Evolutionary conservation across 208 protist species (phyloP).

Genomic region (Blastocrithidia nonstop): DNA sequence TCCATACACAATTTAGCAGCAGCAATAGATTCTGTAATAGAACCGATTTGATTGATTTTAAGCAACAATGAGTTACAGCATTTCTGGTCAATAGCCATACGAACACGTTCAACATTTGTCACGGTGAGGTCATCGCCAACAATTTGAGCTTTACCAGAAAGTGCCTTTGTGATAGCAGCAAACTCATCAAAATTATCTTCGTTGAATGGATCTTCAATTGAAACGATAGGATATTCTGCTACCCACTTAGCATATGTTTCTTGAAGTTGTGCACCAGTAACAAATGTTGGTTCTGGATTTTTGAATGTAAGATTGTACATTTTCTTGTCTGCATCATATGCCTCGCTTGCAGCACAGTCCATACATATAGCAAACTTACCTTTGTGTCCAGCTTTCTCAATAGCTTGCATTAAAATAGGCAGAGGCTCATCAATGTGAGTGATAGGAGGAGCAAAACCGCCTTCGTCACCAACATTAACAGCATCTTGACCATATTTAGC

Average conservation of each 20-base stretch:
- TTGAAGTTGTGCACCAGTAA: slow-evolving; percentile 66
- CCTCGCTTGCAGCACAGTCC: slow-evolving; percentile 98
- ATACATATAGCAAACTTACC: slow-evolving; percentile 96
- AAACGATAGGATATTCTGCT: slow-evolving; percentile 92
- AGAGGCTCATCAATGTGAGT: slow-evolving; percentile 93
- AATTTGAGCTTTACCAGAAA: slow-evolving; percentile 84
- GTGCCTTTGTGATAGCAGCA: slow-evolving; percentile 51
- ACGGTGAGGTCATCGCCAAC: slow-evolving; percentile 98
- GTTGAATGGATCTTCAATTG: slow-evolving; percentile 99
- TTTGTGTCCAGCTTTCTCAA: slow-evolving; percentile 91
- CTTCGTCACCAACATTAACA: slow-evolving; percentile 97
- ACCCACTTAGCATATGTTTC: slow-evolving; percentile 88
- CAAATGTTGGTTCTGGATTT: slow-evolving; percentile 52
- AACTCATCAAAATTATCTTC: slow-evolving; percentile 96
- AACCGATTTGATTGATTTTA: slow-evolving; percentile 99
- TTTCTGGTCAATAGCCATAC: slow-evolving; percentile 82
- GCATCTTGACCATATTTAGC: slow-evolving; percentile 93
- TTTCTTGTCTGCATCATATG: slow-evolving; percentile 87
- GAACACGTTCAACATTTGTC: slow-evolving; percentile 95
- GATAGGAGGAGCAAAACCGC: slow-evolving; percentile 96
- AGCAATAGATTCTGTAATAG: slow-evolving; percentile 95
- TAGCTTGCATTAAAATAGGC: slow-evolving; percentile 91
- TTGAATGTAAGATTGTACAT: slow-evolving; percentile 98
- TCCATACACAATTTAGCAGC: slow-evolving; percentile 80
- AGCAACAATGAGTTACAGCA: slow-evolving; percentile 97